A percentile compares a stretch with the other conserved stretches of the same genome.
phyloP scores from a whole-genome alignment of 1,284 basidiomycete species.

The Pseudozyma flocculosa region DNA sequence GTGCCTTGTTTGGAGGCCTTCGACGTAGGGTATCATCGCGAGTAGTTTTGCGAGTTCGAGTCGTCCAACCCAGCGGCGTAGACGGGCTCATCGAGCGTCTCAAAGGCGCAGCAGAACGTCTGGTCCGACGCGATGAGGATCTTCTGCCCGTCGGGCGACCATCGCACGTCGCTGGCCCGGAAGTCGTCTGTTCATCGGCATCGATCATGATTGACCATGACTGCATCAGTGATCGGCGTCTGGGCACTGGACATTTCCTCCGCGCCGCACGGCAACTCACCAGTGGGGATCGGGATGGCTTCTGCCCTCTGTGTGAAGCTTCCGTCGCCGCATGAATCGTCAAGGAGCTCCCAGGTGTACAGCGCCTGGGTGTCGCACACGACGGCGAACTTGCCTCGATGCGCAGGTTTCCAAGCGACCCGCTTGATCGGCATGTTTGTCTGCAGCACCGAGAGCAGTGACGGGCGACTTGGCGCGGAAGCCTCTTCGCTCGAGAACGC shows the following conservation, averaged over 20 bases:
- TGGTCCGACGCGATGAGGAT: constrained; percentile 71
- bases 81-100: constrained; percentile 16
- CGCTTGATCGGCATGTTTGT: constrained; percentile 67
- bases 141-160: constrained; percentile 82
- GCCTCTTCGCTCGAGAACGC: constrained; percentile 63
- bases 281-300: constrained; percentile 34
- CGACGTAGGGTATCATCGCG: too few species aligned
- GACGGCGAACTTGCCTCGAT: constrained; percentile 67
- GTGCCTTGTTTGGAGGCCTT: too few species aligned
- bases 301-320: constrained; percentile 29
- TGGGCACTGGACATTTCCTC: too few species aligned
- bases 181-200: constrained; percentile 16
- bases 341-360: constrained; percentile 70
- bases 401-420: constrained; percentile 74
- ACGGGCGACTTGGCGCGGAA: constrained; percentile 62
- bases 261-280: too few species aligned
- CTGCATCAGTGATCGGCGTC: too few species aligned
- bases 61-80: too few species aligned
- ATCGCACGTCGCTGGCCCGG: constrained; percentile 66
- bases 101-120: constrained; percentile 70
- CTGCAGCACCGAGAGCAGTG: constrained; percentile 68
- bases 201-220: too few species aligned
- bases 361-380: constrained; percentile 70
- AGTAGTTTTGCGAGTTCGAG: too few species aligned
- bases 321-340: not conserved